These are phyloP conservation scores for Colletotrichum horii DNA, from an alignment of 2,329 filamentous ascomycete species.

Conservation along the genomic window DNA sequence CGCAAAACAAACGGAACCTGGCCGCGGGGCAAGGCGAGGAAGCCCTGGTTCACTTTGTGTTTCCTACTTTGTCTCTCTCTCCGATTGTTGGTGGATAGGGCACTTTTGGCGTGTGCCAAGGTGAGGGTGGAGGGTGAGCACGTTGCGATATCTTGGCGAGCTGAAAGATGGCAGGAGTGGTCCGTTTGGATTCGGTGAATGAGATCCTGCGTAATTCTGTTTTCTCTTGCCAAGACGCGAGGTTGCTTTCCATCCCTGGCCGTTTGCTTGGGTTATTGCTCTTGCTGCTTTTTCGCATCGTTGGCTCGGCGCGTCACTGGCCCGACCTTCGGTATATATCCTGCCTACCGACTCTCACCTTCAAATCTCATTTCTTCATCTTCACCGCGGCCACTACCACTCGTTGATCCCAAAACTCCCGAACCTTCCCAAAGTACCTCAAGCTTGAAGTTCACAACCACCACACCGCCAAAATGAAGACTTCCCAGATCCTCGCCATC, in stretches of 20 bases:
- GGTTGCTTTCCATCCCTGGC: background rate
- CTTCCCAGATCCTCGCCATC: slow-evolving; percentile 15
- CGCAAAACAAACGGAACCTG: background rate
- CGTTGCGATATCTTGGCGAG: slow-evolving; percentile 5
- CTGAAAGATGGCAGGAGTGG: background rate
- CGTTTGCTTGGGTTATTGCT: background rate
- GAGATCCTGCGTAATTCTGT: background rate
- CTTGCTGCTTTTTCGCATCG: background rate
- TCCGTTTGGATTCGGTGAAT: background rate
- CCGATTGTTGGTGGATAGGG: background rate
- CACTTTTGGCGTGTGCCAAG: background rate
- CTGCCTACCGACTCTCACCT: background rate
- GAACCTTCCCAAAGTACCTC: background rate
- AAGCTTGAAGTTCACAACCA: background rate
- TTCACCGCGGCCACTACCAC: background rate
- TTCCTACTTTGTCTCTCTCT: background rate
- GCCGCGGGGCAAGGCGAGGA: background rate
- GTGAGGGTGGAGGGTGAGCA: background rate
- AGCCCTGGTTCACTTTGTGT: background rate
- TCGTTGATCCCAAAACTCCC: background rate
- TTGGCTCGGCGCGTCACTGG: background rate
- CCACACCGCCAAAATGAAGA: slow-evolving; percentile 12
- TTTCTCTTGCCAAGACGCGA: background rate
- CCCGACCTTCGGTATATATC: background rate
- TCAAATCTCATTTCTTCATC: fast-evolving